phyloP scores from a whole-genome alignment of 2,329 filamentous ascomycete species.

The Ascochyta koolunga region DNA sequence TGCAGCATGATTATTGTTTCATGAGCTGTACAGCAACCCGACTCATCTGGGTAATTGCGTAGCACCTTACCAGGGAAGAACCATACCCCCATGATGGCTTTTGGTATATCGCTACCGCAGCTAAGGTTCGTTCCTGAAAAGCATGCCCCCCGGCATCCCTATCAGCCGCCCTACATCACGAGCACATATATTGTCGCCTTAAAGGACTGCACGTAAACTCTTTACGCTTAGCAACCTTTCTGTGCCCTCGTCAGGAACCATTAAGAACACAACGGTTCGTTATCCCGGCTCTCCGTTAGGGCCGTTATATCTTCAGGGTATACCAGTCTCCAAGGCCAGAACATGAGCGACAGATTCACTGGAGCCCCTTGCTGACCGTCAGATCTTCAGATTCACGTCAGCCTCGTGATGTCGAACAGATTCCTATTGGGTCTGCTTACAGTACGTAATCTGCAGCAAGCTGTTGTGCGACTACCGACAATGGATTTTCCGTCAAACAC shows the following conservation, averaged over 20 bases:
- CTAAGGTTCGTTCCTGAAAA: constrained; percentile 19
- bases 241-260: background rate
- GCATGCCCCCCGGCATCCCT: constrained; percentile 8
- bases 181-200: constrained; percentile 3
- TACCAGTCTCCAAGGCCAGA: background rate
- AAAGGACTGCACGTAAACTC: constrained; percentile 3
- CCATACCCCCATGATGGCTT: constrained; percentile 18
- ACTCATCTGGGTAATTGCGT: constrained; percentile 23
- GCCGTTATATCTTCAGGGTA: background rate
- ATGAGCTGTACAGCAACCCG: constrained; percentile 48
- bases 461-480: constrained; percentile 6
- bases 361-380: background rate
- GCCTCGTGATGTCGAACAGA: background rate
- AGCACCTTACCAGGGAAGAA: constrained; percentile 21
- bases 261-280: background rate
- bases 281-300: background rate
- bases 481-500: constrained; percentile 10
- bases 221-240: background rate
- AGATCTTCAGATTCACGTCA: constrained; percentile 1
- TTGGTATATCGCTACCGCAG: constrained; percentile 13
- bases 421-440: constrained; percentile 4
- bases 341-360: background rate
- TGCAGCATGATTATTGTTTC: constrained; percentile 47
- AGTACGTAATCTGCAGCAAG: background rate
- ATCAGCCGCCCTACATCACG: constrained; percentile 10